Evolutionary conservation across 345 rosid species (phyloP).

Genomic region (Citrus reticulata): DNA sequence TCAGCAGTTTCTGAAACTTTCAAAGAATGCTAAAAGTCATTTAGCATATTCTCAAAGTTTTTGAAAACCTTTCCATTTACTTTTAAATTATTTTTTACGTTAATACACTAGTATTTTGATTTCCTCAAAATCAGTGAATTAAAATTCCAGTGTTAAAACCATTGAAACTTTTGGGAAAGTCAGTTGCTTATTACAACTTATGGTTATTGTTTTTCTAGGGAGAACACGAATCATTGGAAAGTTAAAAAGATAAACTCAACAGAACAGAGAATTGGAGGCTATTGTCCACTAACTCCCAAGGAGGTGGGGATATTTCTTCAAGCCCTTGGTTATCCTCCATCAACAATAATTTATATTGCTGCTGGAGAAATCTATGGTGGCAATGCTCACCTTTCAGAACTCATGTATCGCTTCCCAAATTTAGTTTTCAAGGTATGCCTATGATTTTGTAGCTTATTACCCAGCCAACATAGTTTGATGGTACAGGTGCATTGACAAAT

Average conservation of each 20-base stretch:
- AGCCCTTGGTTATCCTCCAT: slow-evolving; percentile 79
- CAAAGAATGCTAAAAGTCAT: neutral
- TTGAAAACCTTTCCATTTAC: neutral
- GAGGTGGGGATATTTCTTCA: slow-evolving; percentile 84
- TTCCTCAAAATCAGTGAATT: neutral
- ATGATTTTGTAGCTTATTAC: slow-evolving; percentile 3
- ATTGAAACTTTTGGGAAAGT: neutral
- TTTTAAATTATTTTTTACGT: neutral
- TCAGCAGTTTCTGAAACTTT: neutral
- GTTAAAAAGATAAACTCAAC: slow-evolving; percentile 85
- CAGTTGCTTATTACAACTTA: neutral
- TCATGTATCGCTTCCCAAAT: slow-evolving; percentile 68
- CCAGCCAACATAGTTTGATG: neutral
- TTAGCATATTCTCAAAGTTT: neutral
- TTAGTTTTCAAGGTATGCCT: slow-evolving; percentile 68
- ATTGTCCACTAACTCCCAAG: slow-evolving; percentile 89
- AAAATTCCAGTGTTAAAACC: neutral
- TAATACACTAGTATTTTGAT: neutral
- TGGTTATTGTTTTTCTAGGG: slow-evolving; percentile 40
- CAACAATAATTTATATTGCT: slow-evolving; percentile 74
- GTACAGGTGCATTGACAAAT: slow-evolving; percentile 1
- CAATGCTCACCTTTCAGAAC: slow-evolving; percentile 57
- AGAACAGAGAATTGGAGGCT: slow-evolving; percentile 73
- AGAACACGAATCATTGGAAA: slow-evolving; percentile 89
- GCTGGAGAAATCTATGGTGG: slow-evolving; percentile 96